phyloP scores from a whole-genome alignment of 2,329 filamentous ascomycete genomes.

The Bisporella sp. region DNA sequence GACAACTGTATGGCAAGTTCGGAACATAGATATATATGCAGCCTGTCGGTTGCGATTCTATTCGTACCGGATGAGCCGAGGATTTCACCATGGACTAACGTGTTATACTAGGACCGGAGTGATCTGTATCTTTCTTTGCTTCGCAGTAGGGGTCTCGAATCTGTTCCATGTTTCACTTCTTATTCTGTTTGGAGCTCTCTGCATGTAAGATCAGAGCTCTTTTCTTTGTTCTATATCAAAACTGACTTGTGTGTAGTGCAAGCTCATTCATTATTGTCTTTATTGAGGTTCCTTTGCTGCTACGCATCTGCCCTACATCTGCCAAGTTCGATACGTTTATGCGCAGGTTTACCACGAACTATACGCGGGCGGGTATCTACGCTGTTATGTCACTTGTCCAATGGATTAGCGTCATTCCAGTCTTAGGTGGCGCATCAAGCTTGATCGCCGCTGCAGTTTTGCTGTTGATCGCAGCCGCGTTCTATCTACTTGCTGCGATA shows the following conservation, averaged over 20 bases:
- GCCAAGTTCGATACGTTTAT: constrained; percentile 81
- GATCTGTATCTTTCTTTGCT: constrained; percentile 63
- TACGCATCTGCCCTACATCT: constrained; percentile 96
- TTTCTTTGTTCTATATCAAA: constrained; percentile 5
- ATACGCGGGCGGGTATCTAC: constrained; percentile 90
- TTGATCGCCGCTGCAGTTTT: constrained; percentile 84
- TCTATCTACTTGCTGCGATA: constrained; percentile 73
- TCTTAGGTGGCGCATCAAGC: constrained; percentile 46
- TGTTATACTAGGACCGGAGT: constrained; percentile 53
- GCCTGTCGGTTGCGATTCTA: no score
- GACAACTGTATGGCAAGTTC: no score
- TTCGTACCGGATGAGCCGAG: no score
- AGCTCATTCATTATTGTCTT: constrained; percentile 72
- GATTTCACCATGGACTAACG: constrained; percentile 8
- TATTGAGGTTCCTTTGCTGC: constrained; percentile 85
- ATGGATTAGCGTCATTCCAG: constrained; percentile 67
- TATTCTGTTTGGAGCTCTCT: constrained; percentile 39
- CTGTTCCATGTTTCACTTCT: constrained; percentile 49
- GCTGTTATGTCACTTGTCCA: constrained; percentile 72
- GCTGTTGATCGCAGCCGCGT: constrained; percentile 66
- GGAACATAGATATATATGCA: no score
- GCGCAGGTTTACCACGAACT: constrained; percentile 90
- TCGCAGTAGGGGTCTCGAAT: constrained; percentile 62
- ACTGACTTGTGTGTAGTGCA: constrained; percentile 39
- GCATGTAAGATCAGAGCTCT: constrained; percentile 37